A percentile compares a stretch with the other conserved stretches of the same genome.
phyloP scores from a whole-genome alignment of 805 yeast genomes.

The Kodamaea hsintzibuensis region DNA sequence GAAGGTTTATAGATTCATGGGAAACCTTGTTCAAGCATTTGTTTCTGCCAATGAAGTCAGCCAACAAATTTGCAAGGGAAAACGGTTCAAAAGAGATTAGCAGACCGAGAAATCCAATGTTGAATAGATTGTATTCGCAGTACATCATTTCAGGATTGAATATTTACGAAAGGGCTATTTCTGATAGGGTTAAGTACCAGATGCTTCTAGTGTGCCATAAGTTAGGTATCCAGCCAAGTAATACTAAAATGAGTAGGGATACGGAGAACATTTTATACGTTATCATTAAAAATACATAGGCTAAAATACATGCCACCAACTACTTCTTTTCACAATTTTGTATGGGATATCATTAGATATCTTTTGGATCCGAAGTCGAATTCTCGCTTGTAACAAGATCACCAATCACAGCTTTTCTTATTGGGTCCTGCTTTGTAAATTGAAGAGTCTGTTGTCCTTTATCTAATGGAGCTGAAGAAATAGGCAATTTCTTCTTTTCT shows the following conservation, averaged over 20 bases:
- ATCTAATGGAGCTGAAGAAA: slow-evolving; percentile 16
- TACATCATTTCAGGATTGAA: slow-evolving; percentile 37
- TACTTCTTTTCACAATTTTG: slow-evolving; percentile 8
- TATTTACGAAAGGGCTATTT: slow-evolving; percentile 40
- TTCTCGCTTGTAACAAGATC: slow-evolving; percentile 31
- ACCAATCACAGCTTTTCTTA: slow-evolving; percentile 35
- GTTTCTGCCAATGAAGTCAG: not conserved
- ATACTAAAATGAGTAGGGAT: slow-evolving; percentile 21
- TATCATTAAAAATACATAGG: slow-evolving; percentile 12
- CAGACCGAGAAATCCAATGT: slow-evolving; percentile 2
- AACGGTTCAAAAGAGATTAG: slow-evolving; percentile 2
- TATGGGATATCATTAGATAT: not conserved
- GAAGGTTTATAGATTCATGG: slow-evolving; percentile 52
- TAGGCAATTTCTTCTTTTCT: slow-evolving; percentile 9
- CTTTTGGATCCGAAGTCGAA: not conserved
- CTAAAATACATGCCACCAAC: not conserved
- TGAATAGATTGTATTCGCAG: slow-evolving; percentile 21
- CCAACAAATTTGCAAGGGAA: not conserved
- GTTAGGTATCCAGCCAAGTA: slow-evolving; percentile 20
- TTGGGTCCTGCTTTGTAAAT: slow-evolving; percentile 18
- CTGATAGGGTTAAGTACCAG: slow-evolving; percentile 38
- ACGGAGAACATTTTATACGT: slow-evolving; percentile 34
- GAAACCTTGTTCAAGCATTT: slow-evolving; percentile 12
- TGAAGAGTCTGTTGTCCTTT: slow-evolving; percentile 45
- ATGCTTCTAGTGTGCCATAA: slow-evolving; percentile 32